Evolutionary conservation across 768 basidiomycete species (phyloP), one percentile per base, ranked within the genome.

Genomic region (Glaciozyma martinii): DNA sequence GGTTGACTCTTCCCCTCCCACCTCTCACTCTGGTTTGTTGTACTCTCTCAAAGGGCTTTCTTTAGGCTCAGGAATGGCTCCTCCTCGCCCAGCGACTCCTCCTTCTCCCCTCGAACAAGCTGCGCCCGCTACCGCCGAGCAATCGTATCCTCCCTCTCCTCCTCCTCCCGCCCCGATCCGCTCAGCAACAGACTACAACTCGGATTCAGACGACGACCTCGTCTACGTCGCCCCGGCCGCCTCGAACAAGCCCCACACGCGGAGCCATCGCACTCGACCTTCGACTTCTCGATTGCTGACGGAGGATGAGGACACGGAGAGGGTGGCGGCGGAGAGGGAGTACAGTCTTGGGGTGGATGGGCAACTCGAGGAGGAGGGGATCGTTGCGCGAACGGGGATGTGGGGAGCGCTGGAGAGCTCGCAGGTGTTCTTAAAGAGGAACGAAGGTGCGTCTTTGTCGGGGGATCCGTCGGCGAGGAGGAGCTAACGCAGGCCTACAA

Each of bases 361-460:
- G 21, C 3, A 18, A 19, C 46, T 23, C 8, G n/a, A 47, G 46
- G 19, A 47, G 46, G n/a, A 25, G 10, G n/a, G 46, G 3, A 6
- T 47, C 21, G 46, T 4, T 2, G 9, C n/a, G 21, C 46, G 21
- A 21, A 25, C 46, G 1, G 46, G 46, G 7, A 18, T 18, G n/a
- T 21, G 19, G 21, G 21, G 46, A 21, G 46, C 7, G 53, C 30
- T 54, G 19, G 53, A 19, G 6, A 29, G 27, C 27, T 27, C 12
- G 16, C 21, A 32, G 53, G 18, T 19, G 29, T 21, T 59, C 27
- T 59, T 65, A 33, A 33, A 49, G n/a, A 1, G n/a, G 1, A 65
- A 65, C 29, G 37, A 60, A 21, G 63, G 63, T 60, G 29, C 19
- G 63, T 32, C 13, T 9, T 6, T 18, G 21, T 40, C n/a, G 40